A percentile compares a stretch with the other conserved stretches of the same genome.
These are phyloP conservation scores for Kalmanozyma brasiliensis DNA, from an alignment of 1,284 basidiomycete genomes.

Conservation along the genomic window DNA sequence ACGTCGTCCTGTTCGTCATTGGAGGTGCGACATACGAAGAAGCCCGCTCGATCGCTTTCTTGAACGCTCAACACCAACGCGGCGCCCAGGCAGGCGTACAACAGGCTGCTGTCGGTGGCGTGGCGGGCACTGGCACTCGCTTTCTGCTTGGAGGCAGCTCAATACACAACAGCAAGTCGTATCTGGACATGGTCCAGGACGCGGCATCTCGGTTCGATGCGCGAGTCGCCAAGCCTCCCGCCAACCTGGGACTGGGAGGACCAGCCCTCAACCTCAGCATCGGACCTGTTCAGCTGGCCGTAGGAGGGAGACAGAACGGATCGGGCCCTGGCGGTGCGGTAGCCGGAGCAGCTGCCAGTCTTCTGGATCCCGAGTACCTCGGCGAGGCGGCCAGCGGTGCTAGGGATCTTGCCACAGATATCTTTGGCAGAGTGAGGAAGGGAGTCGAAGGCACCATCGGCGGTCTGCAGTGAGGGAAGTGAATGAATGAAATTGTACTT, in stretches of 20 bases:
- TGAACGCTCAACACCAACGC: constrained; percentile 55
- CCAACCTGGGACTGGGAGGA: constrained; percentile 32
- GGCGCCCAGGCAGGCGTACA: constrained; percentile 15
- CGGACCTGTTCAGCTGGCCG: constrained; percentile 58
- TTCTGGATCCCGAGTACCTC: constrained; percentile 44
- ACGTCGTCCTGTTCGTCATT: constrained; percentile 66
- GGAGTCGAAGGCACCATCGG: constrained; percentile 53
- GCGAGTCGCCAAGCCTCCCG: constrained; percentile 49
- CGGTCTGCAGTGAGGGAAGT: constrained; percentile 28
- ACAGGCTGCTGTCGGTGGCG: constrained; percentile 27
- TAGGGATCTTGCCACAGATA: constrained; percentile 56
- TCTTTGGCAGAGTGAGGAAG: constrained; percentile 55
- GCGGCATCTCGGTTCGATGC: constrained; percentile 58
- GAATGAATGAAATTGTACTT: no score
- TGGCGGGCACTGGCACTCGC: constrained; percentile 43
- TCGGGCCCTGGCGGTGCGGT: constrained; percentile 21
- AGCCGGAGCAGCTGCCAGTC: constrained; percentile 20
- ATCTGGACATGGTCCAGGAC: constrained; percentile 62
- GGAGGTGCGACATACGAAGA: constrained; percentile 67
- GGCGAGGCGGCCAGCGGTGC: constrained; percentile 62
- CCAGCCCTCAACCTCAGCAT: constrained; percentile 55
- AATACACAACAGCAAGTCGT: constrained; percentile 58
- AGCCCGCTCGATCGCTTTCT: constrained; percentile 57
- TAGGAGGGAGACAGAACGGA: constrained; percentile 24
- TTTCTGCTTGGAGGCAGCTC: constrained; percentile 65